Conservation (phyloP, 2,329 filamentous ascomycete species). For the Gyromitra esculenta region DNA sequence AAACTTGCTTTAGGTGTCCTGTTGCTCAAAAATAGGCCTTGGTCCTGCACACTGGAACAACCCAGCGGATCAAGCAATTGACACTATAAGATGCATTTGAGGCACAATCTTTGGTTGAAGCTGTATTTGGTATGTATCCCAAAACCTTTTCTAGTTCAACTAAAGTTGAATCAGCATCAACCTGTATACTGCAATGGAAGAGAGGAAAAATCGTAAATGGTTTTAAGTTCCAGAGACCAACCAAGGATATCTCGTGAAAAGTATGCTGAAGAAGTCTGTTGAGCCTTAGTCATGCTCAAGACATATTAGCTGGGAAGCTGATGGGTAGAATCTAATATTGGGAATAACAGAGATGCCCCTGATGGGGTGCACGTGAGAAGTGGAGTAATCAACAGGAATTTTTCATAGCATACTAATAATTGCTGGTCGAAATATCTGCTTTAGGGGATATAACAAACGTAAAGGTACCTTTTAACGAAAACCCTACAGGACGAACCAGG, state of each 20-base stretch:
- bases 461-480: background rate
- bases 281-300: background rate
- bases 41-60: background rate
- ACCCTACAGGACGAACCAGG: background rate
- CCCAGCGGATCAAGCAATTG: background rate
- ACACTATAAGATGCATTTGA: background rate
- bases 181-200: background rate
- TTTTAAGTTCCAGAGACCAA: background rate
- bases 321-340: background rate
- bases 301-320: background rate
- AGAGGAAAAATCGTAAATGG: background rate
- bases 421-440: background rate
- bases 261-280: background rate
- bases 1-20: background rate
- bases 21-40: background rate
- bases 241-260: background rate
- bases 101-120: background rate
- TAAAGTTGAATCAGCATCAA: background rate
- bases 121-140: background rate
- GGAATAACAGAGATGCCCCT: background rate
- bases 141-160: background rate
- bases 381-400: background rate
- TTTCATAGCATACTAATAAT: background rate
- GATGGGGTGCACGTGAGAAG: background rate
- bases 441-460: background rate